A percentile compares a stretch with the other conserved stretches of the same genome.
These are phyloP conservation scores for Pleurotus eryngii DNA, from an alignment of 768 basidiomycete species.

Conservation along the genomic window DNA sequence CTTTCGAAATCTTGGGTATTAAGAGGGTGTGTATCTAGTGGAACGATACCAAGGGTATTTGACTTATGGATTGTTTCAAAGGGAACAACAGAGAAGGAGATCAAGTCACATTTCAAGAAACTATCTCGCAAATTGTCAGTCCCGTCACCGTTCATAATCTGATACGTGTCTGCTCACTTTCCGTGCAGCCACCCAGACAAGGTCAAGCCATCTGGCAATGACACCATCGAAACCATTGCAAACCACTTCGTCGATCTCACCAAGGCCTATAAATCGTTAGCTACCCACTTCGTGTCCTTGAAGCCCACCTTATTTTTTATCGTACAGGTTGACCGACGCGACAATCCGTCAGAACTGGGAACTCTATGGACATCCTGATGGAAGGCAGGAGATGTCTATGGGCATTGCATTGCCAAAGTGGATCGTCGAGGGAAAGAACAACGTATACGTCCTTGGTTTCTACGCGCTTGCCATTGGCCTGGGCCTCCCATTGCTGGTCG, in stretches of 20 bases:
- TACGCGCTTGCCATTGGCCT: constrained; percentile 90
- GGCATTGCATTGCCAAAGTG: constrained; percentile 93
- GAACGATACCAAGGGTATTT: not conserved
- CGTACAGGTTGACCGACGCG: constrained; percentile 79
- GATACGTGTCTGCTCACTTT: not conserved
- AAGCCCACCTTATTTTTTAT: not conserved
- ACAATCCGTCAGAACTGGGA: constrained; percentile 87
- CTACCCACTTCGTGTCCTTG: not conserved
- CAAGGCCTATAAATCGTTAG: constrained; percentile 95
- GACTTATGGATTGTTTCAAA: constrained; percentile 20
- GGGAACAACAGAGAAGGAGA: constrained; percentile 79
- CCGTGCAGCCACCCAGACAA: constrained; percentile 89
- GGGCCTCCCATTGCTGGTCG: constrained; percentile 82
- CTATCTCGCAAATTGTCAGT: constrained; percentile 83
- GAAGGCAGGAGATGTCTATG: constrained; percentile 90
- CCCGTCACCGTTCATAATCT: not conserved
- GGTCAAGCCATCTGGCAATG: constrained; percentile 75
- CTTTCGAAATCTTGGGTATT: constrained; percentile 91
- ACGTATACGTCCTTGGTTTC: constrained; percentile 81
- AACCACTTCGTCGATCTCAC: constrained; percentile 88
- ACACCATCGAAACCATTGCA: constrained; percentile 84
- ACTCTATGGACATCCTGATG: constrained; percentile 92
- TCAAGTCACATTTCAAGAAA: constrained; percentile 94
- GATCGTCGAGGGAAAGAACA: constrained; percentile 91
- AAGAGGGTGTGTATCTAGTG: constrained; percentile 43